Evolutionary conservation across 331 rosid genomes (phyloP).

Genomic region (Stylosanthes scabra): DNA sequence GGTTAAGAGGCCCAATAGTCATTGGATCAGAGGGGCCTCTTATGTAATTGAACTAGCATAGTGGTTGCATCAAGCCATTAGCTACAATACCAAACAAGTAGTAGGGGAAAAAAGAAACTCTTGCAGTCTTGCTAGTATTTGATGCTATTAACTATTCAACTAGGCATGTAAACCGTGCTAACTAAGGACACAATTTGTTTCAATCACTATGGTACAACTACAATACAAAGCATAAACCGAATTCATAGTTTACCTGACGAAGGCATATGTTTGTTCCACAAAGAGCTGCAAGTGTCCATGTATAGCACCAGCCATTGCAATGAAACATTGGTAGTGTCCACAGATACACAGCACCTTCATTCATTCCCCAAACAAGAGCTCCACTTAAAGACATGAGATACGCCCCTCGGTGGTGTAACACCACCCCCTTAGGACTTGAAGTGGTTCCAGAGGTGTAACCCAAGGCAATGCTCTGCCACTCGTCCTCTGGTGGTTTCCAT

Average conservation of each 20-base stretch:
- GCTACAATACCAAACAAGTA: too few relatives aligned
- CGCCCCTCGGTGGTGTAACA: conserved; percentile 92
- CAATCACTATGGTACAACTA: not conserved
- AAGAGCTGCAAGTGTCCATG: conserved; percentile 90
- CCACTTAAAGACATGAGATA: conserved; percentile 84
- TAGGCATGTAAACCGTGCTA: not conserved
- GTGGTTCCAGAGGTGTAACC: conserved; percentile 97
- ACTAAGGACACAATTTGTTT: not conserved
- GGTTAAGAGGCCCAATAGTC: not conserved
- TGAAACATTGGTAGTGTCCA: conserved; percentile 99
- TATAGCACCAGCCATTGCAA: conserved; percentile 96
- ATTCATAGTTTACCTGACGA: conserved; percentile 71
- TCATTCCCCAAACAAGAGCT: conserved; percentile 86
- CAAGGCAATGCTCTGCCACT: conserved; percentile 96
- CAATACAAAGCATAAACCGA: not conserved
- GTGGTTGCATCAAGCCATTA: not conserved
- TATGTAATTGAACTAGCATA: not conserved
- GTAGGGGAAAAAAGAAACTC: too few relatives aligned
- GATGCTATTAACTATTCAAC: not conserved
- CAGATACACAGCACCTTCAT: conserved; percentile 84
- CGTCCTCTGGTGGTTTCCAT: conserved; percentile 92
- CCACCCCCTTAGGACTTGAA: conserved; percentile 96
- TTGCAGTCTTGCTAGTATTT: not conserved
- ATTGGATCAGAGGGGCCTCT: not conserved
- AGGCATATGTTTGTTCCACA: conserved; percentile 90